Percentiles rank a stretch among this genome's conserved stretches.
phyloP scores from a whole-genome alignment of 2,329 filamentous ascomycete species.

The Metarhizium humberi region DNA sequence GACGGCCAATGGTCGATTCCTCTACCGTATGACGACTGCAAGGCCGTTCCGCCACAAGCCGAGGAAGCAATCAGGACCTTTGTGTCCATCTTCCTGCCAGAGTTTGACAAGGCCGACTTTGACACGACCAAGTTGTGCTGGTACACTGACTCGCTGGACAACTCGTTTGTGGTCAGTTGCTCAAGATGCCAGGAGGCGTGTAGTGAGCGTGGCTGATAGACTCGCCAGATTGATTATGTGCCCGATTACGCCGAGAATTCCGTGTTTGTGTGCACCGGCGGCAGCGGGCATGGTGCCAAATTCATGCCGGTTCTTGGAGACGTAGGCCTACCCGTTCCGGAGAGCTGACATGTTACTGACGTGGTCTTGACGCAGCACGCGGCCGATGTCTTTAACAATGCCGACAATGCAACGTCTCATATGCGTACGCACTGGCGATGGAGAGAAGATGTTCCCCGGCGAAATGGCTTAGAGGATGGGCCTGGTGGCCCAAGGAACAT shows the following conservation, averaged over 20 bases:
- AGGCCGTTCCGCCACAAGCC: slow-evolving; percentile 8
- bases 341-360: not conserved
- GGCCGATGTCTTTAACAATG: slow-evolving; percentile 19
- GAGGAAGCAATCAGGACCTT: slow-evolving; percentile 13
- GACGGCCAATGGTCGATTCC: slow-evolving; percentile 22
- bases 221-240: slow-evolving; percentile 21
- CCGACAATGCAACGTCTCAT: slow-evolving; percentile 15
- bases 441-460: slow-evolving; percentile 14
- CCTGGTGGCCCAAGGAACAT: slow-evolving; percentile 16
- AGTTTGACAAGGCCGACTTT: slow-evolving; percentile 16
- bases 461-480: slow-evolving; percentile 22
- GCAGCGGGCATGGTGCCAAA: slow-evolving; percentile 26
- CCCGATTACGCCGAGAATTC: slow-evolving; percentile 18
- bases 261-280: slow-evolving; percentile 24
- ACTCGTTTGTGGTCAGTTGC: slow-evolving; percentile 17
- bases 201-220: not conserved
- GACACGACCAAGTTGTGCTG: slow-evolving; percentile 20
- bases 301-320: slow-evolving; percentile 24
- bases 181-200: too few relatives aligned
- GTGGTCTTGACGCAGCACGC: slow-evolving; percentile 15
- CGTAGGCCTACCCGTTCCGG: slow-evolving; percentile 7
- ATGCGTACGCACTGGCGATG: slow-evolving; percentile 23
- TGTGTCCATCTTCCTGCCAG: slow-evolving; percentile 17
- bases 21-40: slow-evolving; percentile 14
- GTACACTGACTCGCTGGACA: slow-evolving; percentile 26